Conservation (phyloP, 83 land plant species). For the Larix sibirica region DNA sequence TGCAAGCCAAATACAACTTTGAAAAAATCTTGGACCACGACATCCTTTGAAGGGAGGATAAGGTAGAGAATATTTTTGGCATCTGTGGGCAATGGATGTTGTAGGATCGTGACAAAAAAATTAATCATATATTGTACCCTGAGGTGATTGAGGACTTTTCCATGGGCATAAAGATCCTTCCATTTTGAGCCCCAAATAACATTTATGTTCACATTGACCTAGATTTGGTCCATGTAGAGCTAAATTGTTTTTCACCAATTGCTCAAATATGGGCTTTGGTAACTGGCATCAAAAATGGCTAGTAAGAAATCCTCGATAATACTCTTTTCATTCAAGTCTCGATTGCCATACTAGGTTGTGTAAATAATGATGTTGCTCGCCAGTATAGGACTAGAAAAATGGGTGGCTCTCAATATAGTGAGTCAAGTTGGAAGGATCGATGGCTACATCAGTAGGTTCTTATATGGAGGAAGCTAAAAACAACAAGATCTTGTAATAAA, state of each 20-base stretch:
- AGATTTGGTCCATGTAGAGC: conserved; percentile 83
- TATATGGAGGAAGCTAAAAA: too few species aligned
- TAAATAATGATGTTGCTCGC: conserved; percentile 63
- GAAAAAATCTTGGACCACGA: conserved; percentile 75
- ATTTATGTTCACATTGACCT: conserved; percentile 42
- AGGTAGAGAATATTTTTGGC: conserved; percentile 71
- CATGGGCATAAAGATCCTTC: conserved; percentile 59
- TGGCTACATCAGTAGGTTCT: too few species aligned
- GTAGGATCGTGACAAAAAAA: conserved; percentile 37
- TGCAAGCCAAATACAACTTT: conserved; percentile 86
- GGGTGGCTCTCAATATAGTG: too few species aligned
- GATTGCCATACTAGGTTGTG: conserved; percentile 85
- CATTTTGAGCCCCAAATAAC: conserved; percentile 51
- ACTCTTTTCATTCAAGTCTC: conserved; percentile 60
- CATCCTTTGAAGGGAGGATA: conserved; percentile 70
- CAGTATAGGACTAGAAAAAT: conserved; percentile 57
- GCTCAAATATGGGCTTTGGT: conserved; percentile 56
- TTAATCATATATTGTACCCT: conserved; percentile 53
- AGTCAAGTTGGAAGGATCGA: too few species aligned
- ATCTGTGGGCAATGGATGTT: conserved; percentile 64
- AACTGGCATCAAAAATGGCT: conserved; percentile 51
- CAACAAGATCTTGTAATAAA: too few species aligned
- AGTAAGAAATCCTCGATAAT: conserved; percentile 70
- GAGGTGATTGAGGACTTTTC: conserved; percentile 52
- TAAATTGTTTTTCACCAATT: conserved; percentile 77